A percentile compares a stretch with the other conserved stretches of the same genome.
Conservation (phyloP, 208 protist genomes). For the Wallacemonas sp. region DNA sequence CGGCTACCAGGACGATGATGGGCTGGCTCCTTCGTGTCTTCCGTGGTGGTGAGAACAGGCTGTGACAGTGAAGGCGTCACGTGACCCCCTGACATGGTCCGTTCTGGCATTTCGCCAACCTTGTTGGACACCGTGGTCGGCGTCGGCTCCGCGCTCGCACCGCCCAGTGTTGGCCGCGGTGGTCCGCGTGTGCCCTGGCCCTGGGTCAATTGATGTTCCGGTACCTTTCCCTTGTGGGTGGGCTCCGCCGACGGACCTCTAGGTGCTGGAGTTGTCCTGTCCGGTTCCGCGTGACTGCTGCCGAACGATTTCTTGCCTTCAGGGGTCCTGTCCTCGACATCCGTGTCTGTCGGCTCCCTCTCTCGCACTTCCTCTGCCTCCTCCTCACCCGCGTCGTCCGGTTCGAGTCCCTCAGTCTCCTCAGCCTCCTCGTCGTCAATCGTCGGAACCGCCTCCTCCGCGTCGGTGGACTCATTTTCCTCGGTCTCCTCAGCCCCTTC, state of each 20-base stretch:
- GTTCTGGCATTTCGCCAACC: neutral
- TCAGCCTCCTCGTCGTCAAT: neutral
- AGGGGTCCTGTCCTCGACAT: neutral
- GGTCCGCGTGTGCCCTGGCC: too few species aligned
- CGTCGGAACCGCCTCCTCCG: neutral
- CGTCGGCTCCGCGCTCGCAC: too few species aligned
- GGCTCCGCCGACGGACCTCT: too few species aligned
- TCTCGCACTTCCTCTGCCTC: neutral
- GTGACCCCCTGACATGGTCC: neutral
- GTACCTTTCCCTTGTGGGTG: too few species aligned
- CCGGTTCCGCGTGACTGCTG: too few species aligned
- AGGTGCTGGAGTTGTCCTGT: too few species aligned
- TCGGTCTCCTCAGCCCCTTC: neutral
- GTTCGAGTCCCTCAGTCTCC: neutral
- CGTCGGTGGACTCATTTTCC: neutral
- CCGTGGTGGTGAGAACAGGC: neutral
- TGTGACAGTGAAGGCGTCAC: neutral
- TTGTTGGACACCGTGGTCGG: too few species aligned
- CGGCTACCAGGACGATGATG: constrained; percentile 11
- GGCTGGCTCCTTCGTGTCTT: neutral
- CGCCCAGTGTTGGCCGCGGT: too few species aligned
- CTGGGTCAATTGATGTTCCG: too few species aligned
- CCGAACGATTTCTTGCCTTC: neutral
- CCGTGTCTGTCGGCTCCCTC: neutral
- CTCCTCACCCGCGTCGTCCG: too few species aligned